These are phyloP conservation scores for Knoxdaviesia capensis DNA, from an alignment of 2,329 filamentous ascomycete species.

Conservation along the genomic window DNA sequence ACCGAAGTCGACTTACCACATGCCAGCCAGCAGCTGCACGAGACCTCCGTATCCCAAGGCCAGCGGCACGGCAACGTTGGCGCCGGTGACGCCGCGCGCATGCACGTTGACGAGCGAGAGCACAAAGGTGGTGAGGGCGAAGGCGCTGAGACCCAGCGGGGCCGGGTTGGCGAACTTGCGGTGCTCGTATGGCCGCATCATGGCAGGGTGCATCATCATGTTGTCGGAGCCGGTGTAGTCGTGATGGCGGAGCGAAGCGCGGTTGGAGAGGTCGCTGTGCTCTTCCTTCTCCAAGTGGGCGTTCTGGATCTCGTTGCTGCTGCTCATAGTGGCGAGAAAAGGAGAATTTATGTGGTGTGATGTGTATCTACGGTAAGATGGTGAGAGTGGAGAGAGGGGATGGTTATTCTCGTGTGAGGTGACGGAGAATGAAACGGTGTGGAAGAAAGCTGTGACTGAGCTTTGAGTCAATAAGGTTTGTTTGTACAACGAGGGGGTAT, in stretches of 20 bases:
- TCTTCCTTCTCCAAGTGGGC: conserved; percentile 2
- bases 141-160: conserved; percentile 56
- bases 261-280: not conserved
- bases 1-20: conserved; percentile 44
- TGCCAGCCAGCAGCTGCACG: conserved; percentile 62
- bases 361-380: too few species aligned
- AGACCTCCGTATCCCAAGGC: conserved; percentile 62
- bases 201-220: conserved; percentile 38
- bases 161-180: conserved; percentile 66
- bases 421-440: too few species aligned
- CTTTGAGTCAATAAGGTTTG: too few species aligned
- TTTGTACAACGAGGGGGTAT: too few species aligned
- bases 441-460: too few species aligned
- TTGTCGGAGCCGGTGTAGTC: conserved; percentile 4
- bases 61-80: conserved; percentile 47
- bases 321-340: conserved; percentile 4
- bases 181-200: conserved; percentile 39
- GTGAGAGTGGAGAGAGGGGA: too few species aligned
- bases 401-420: too few species aligned
- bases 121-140: conserved; percentile 69
- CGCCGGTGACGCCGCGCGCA: conserved; percentile 33
- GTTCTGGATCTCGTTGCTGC: conserved; percentile 3
- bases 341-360: not conserved
- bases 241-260: not conserved
- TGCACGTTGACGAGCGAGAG: conserved; percentile 56